These are phyloP conservation scores for Gossypium australe DNA, from an alignment of 345 rosid species.

Conservation along the genomic window DNA sequence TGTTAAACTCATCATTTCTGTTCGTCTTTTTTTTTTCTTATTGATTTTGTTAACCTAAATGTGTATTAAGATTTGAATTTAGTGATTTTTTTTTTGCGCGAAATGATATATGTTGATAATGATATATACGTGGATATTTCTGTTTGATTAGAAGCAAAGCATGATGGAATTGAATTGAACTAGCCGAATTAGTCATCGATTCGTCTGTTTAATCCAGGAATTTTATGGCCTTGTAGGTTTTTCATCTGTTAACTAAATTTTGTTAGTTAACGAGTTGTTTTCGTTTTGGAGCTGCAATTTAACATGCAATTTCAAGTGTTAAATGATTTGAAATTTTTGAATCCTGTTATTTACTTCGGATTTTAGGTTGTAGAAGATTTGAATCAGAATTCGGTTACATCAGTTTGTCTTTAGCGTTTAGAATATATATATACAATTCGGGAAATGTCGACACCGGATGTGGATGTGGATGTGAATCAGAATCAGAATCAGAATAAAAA, in stretches of 20 bases:
- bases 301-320: too few relatives aligned
- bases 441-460: slow-evolving; percentile 35
- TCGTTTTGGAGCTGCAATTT: too few relatives aligned
- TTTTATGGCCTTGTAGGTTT: too few relatives aligned
- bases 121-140: too few relatives aligned
- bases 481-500: slow-evolving; percentile 28
- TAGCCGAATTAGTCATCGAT: too few relatives aligned
- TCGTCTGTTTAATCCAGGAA: too few relatives aligned
- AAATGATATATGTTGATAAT: too few relatives aligned
- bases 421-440: not conserved
- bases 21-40: not conserved
- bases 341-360: not conserved
- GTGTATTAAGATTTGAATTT: not conserved
- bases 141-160: too few relatives aligned
- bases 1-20: not conserved
- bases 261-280: too few relatives aligned
- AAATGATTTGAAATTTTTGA: not conserved
- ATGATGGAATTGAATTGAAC: too few relatives aligned
- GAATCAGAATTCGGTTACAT: not conserved
- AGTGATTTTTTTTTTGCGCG: not conserved
- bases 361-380: slow-evolving; percentile 19
- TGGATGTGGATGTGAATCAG: slow-evolving; percentile 18
- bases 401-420: not conserved
- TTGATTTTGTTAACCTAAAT: not conserved
- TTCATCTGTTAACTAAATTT: not conserved